Base-by-base conservation (phyloP, 2,329 filamentous ascomycete genomes). In the Fusarium illudens region DNA sequence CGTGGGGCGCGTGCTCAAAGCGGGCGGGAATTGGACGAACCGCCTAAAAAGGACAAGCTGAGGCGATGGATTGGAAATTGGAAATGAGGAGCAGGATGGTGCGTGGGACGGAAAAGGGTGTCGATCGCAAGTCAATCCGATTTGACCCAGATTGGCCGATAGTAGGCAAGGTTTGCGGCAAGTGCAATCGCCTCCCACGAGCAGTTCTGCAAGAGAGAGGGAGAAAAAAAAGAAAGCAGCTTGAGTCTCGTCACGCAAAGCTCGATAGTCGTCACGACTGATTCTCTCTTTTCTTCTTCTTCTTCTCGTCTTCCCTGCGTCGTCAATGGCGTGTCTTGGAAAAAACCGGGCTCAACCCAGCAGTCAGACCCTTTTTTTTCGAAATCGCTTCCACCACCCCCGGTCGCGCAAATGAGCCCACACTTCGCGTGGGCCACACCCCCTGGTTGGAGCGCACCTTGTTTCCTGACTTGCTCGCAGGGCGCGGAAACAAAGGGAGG, bases 401-500 rank as follows among this genome's bases (percentile, higher is more conserved):
- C 60, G 53, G 65, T 66, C 50, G 62, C 58, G 70, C 56, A 62
- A 71, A 71, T 73, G 69, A 72, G 70, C 68, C 65, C 63, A 72
- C 65, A 63, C 51, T 58, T 62, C 37, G 48, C 53, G 68, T 42
- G 34, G 32, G 57, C 51, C 54, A 44, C 37, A 61, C 61, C 66
- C 70, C 70, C 65, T 71, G 63, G 49, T 63, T 55, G 59, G 37
- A 65, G 36, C 36, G 56, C 60, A 57, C 57, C 39, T 67, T 49
- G 46, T 64, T 39, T 58, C 56, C 37, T 49, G 46, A 32, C 58
- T 60, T 58, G 29, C 53, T 62, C 37, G 20, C 48, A 46, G 34
- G 49, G 32, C 60, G 50, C 53, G 33, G 33, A 22, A 42, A 58
- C 48, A n/a, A 49, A 37, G 32, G 27, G 34, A 37, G 44, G 32